Evolutionary conservation across 116 monocot genomes (phyloP).

Genomic region (Papilionanthe hybrid): DNA sequence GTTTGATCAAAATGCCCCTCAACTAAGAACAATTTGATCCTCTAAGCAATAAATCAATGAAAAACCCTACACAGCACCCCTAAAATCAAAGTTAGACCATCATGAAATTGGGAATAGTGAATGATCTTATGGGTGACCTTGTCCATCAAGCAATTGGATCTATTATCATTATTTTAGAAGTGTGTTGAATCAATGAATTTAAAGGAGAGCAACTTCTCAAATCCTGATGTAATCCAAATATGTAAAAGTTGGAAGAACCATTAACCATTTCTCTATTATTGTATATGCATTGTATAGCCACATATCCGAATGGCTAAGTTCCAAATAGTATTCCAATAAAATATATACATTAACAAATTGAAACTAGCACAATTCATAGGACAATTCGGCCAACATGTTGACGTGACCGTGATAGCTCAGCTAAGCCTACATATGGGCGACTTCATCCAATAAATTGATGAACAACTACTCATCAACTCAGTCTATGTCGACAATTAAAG

Average conservation of each 20-base stretch:
- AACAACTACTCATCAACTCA: no score
- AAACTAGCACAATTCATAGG: no score
- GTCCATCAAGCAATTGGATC: not conserved
- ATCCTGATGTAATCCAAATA: not conserved
- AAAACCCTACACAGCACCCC: not conserved
- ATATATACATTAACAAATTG: no score
- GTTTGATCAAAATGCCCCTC: not conserved
- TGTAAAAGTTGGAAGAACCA: not conserved
- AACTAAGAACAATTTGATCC: not conserved
- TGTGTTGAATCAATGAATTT: not conserved
- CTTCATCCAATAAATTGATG: no score
- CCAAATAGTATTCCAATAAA: no score
- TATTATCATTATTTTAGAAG: not conserved
- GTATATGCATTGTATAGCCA: not conserved
- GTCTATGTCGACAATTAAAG: no score
- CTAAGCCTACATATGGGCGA: no score
- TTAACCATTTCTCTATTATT: not conserved
- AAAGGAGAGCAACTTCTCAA: not conserved
- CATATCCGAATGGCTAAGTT: no score
- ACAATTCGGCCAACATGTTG: no score
- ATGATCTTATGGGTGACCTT: not conserved
- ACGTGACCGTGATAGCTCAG: no score
- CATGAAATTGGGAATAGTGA: not conserved
- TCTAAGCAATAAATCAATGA: not conserved
- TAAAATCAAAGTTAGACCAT: not conserved